Evolutionary conservation across 352 stramenopile genomes (phyloP), one percentile per base, ranked within the genome.

Genomic region (Globisporangium heterothallicum): DNA sequence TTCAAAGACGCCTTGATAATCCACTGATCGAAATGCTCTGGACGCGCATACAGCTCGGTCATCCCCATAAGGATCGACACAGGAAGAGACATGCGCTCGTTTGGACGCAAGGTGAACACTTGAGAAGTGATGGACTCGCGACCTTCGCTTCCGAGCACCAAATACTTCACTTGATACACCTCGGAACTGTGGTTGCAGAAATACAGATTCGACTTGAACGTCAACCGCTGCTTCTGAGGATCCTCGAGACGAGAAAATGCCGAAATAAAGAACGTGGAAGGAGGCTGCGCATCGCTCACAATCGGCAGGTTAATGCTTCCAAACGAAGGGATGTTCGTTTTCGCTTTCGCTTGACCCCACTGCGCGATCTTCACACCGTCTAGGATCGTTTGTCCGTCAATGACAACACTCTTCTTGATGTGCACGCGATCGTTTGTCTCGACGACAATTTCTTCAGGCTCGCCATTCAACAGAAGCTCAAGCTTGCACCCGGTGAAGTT

Each of bases 141-240:
- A 2, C 64, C 68, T 45, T 76, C 65, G 25, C 63, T 73, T 26
- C 70, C 77, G 52, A 88, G 61, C 32, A 61, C 69, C 49, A 92
- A 40, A 27, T 90, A 92, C 56, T 86, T 87, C 26, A 92, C 61
- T 24, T 89, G 70, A 50, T 89, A 90, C 24, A 64, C 66, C 35
- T 90, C 64, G 4, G 74, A 78, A 42, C 78, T 92, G 49, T 84
- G 74, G 61, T 94, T 94, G 58, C 71, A 84, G 34, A 94, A 77
- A 50, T 76, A 89, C 35, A 88, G 59, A 49, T 89, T 92, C 24
- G 84, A 91, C 63, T 86, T 80, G 26, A 94, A 65, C 40, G 85
- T 72, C 26, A 94, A 70, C 0, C 76, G 66, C 29, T 86, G 77
- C 27, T 75, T 72, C 12, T 48, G 55, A 16, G 76, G 71, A 49